phyloP scores from a whole-genome alignment of 2,329 filamentous ascomycete genomes.

The Neonectria coccinea region DNA sequence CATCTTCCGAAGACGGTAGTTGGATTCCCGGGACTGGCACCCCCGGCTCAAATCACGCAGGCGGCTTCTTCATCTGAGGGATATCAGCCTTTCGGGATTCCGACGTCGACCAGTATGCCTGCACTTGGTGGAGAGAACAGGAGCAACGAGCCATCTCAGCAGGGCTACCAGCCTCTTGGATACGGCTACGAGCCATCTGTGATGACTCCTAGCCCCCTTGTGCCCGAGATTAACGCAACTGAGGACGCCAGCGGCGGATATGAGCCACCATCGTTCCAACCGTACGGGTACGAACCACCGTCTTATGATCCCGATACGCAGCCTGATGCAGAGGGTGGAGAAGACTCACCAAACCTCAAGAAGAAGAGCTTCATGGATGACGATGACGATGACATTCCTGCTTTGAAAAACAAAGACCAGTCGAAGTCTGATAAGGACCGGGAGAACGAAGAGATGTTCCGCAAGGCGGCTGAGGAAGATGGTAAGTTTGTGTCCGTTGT shows the following conservation, averaged over 20 bases:
- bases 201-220: constrained; percentile 42
- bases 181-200: constrained; percentile 66
- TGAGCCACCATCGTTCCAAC: constrained; percentile 72
- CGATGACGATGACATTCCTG: constrained; percentile 78
- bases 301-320: constrained; percentile 66
- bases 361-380: constrained; percentile 87
- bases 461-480: constrained; percentile 82
- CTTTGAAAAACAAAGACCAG: constrained; percentile 64
- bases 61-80: constrained; percentile 30
- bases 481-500: constrained; percentile 57
- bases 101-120: constrained; percentile 41
- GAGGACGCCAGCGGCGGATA: constrained; percentile 60
- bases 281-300: constrained; percentile 68
- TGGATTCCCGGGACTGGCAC: constrained; percentile 37
- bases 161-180: constrained; percentile 59
- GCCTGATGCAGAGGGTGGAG: constrained; percentile 53
- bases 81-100: constrained; percentile 48
- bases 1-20: constrained; percentile 8
- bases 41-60: constrained; percentile 44
- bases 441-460: constrained; percentile 87
- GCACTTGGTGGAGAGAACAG: constrained; percentile 26
- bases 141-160: constrained; percentile 35
- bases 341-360: constrained; percentile 69
- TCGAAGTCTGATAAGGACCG: constrained; percentile 76
- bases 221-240: constrained; percentile 26